Base-by-base conservation (phyloP, 768 basidiomycete species). In the Serendipita sp. region DNA sequence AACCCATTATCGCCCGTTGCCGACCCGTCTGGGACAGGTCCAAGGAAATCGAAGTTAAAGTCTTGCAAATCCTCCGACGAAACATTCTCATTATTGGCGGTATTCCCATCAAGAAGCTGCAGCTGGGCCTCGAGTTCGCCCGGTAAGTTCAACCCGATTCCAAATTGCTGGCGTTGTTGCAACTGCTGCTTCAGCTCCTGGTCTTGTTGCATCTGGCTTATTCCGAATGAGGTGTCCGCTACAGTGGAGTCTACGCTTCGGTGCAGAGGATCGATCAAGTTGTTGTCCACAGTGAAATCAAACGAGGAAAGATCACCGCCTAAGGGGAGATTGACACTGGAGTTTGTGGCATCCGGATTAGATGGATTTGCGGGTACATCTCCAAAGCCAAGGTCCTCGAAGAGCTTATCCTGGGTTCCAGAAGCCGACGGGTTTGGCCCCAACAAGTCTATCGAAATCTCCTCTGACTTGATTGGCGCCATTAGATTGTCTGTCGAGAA, bases 161-260 rank as follows among this genome's bases (percentile, higher is more conserved):
- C 53, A 34, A 58, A 58, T n/a, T 58, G 53, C 33, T 58, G 53
- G 3, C 53, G 4, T 31, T 58, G 53, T 58, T 58, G 53, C 53
- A 30, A 34, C n/a, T 58, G 53, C 24, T 30, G 53, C 45, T 28
- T 50, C 28, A 22, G 45, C 11, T 22, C 45, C 20, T 50, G 20
- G 11, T 20, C 45, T 20, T 50, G 20, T 50, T 20, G 28, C 53
- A 31, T 33, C 26, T 58, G 24, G 17, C 9, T 11, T 11, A 22
- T 13, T 7, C 45, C 45, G n/a, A 48, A 20, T 11, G 33, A n/a
- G 24, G 13, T 58, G 26, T 24, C 31, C 24, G 31, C 17, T 11
- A 9, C 53, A 9, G 22, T 33, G 11, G 53, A n/a, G 20, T 33
- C 26, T 14, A 9, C 11, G 16, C 16, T 24, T 42, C 42, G 11